Base-by-base conservation (phyloP, 208 protist genomes). In the Histomonas meleagridis region DNA sequence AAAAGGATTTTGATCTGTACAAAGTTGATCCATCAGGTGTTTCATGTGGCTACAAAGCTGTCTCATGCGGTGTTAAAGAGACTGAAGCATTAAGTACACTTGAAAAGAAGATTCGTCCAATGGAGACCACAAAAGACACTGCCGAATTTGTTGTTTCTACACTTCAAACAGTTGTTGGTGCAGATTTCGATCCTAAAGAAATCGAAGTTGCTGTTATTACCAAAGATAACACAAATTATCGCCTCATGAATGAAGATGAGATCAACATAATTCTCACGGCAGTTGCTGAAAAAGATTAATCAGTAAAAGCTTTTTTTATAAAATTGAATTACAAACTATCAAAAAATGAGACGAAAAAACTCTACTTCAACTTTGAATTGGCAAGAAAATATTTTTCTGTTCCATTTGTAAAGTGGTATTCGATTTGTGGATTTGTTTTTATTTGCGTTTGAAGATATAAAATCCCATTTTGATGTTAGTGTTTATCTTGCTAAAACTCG, bases 231-330 rank as follows among this genome's bases (percentile, higher is more conserved):
- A 57, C 12, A n/a, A 86, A 55, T 40, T 86, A 51, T n/a, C 0
- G 40, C 10, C 21, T 55, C n/a, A 43, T 86, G 43, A 43, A 12
- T 26, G 10, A 51, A 26, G 76, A 86, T 0, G 46, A 86, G 18
- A 46, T 86, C 23, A 43, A 86, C 40, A 14, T 55, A 55, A 86
- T 86, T 3, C 26, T 86, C 3, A 43, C 43, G 32, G 76, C 76
- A 57, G 76, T 86, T 86, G 76, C 76, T 49, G 76, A 86, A 86
- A 86, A 86, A 43, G 76, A 86, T 21, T 86, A 86, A 86, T 55
- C 7, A 32, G n/a, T 69, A 32, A 32, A 60, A 60, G 7, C 53
- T 60, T 60, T 21, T 60, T 60, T 60, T 60, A 60, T 60, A 18
- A 60, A n/a, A n/a, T n/a, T n/a, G n/a, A n/a, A n/a, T n/a, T n/a